Evolutionary conservation across 2,329 filamentous ascomycete species (phyloP).

Genomic region (Aciculosporium take): DNA sequence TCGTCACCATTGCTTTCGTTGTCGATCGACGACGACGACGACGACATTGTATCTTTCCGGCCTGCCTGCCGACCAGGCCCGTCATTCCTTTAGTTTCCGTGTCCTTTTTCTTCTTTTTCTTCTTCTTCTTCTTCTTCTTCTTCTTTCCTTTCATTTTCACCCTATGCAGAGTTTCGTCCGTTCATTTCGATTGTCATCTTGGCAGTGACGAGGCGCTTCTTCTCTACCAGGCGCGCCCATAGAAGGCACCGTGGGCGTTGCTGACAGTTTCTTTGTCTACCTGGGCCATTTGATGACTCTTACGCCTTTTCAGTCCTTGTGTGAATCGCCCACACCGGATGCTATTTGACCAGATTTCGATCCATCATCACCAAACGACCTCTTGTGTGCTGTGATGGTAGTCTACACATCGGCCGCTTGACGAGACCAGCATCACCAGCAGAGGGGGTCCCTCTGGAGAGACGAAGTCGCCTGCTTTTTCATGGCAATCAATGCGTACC

Average conservation of each 20-base stretch:
- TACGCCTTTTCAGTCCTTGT: not conserved
- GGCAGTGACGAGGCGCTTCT: slow-evolving; percentile 2
- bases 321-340: not conserved
- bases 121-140: too few relatives aligned
- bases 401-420: not conserved
- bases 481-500: slow-evolving; percentile 12
- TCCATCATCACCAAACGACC: not conserved
- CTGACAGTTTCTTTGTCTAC: not conserved
- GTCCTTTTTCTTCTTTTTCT: too few relatives aligned
- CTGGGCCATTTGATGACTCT: not conserved
- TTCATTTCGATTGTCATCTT: slow-evolving; percentile 20
- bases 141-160: too few relatives aligned
- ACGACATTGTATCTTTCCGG: slow-evolving; percentile 20
- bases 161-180: slow-evolving; percentile 15
- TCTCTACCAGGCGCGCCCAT: not conserved
- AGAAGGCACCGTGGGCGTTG: not conserved
- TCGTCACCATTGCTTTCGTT: slow-evolving; percentile 19
- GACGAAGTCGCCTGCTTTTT: slow-evolving; percentile 3
- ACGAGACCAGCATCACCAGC: not conserved
- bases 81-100: slow-evolving; percentile 35
- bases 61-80: slow-evolving; percentile 44
- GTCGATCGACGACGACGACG: slow-evolving; percentile 25
- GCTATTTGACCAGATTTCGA: not conserved
- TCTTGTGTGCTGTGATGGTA: not conserved
- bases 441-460: not conserved